These are phyloP conservation scores for Colletotrichum orbiculare DNA, from an alignment of 2,329 filamentous ascomycete genomes.

Conservation along the genomic window DNA sequence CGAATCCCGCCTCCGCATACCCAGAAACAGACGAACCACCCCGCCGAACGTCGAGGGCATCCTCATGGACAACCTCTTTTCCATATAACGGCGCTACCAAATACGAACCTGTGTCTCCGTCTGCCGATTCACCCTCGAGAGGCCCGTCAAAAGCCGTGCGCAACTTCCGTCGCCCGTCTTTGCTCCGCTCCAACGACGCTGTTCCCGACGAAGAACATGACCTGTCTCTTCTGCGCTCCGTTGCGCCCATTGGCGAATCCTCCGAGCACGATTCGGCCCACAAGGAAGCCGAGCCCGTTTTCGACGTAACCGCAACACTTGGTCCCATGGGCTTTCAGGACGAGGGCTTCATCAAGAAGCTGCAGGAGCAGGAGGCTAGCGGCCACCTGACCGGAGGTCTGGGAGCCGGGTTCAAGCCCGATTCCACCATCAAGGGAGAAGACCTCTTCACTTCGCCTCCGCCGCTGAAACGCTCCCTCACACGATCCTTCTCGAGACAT, in stretches of 20 bases:
- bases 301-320: conserved; percentile 59
- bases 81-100: conserved; percentile 40
- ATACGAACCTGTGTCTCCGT: conserved; percentile 40
- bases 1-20: conserved; percentile 38
- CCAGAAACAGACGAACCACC: conserved; percentile 14
- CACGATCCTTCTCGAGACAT: conserved; percentile 55
- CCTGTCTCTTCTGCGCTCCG: conserved; percentile 54
- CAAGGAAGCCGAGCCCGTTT: conserved; percentile 44
- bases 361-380: conserved; percentile 64
- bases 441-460: conserved; percentile 58
- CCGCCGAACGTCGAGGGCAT: conserved; percentile 20
- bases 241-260: conserved; percentile 53
- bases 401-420: conserved; percentile 63
- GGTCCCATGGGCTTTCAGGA: conserved; percentile 58
- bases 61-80: conserved; percentile 44
- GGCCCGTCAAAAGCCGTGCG: conserved; percentile 41
- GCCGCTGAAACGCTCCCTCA: conserved; percentile 48
- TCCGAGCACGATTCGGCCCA: conserved; percentile 46
- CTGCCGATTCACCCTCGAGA: conserved; percentile 38
- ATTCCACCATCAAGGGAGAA: conserved; percentile 58
- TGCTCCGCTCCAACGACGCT: conserved; percentile 41
- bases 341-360: conserved; percentile 54
- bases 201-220: conserved; percentile 55
- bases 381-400: conserved; percentile 69
- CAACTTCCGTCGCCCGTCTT: conserved; percentile 41